Percentiles rank a stretch among this genome's conserved stretches.
Conservation (phyloP, 805 yeast genomes). For the Spathaspora girioi region DNA sequence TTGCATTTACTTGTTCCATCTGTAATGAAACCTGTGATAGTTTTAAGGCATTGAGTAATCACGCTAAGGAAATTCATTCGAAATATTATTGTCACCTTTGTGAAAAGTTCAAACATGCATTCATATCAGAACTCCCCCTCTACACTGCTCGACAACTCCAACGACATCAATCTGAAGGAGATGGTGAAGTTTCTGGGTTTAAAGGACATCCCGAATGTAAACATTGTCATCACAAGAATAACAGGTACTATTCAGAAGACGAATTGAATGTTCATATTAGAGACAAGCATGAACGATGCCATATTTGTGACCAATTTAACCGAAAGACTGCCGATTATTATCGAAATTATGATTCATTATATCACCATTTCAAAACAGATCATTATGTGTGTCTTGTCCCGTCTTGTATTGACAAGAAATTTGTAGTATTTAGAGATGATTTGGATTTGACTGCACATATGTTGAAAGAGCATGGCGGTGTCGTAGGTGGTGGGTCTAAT, state of each 20-base stretch:
- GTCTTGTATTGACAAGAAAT: conserved; percentile 79
- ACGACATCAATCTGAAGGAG: conserved; percentile 68
- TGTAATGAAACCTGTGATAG: conserved; percentile 40
- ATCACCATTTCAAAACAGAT: conserved; percentile 64
- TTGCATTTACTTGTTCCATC: conserved; percentile 56
- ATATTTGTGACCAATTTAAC: conserved; percentile 72
- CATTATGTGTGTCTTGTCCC: conserved; percentile 80
- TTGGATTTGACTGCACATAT: conserved; percentile 85
- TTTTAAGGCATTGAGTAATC: conserved; percentile 61
- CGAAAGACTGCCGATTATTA: conserved; percentile 65
- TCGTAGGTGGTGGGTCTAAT: conserved; percentile 41
- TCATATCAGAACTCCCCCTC: conserved; percentile 64
- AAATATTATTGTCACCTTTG: conserved; percentile 73
- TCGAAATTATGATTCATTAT: conserved; percentile 69
- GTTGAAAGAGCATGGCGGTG: conserved; percentile 71
- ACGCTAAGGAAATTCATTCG: conserved; percentile 61
- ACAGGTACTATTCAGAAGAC: conserved; percentile 80
- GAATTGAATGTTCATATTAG: conserved; percentile 81
- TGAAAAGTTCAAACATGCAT: conserved; percentile 69
- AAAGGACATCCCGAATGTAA: conserved; percentile 86
- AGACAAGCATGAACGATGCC: conserved; percentile 83
- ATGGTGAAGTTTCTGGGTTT: conserved; percentile 78
- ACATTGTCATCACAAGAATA: conserved; percentile 58
- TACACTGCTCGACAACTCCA: conserved; percentile 61
- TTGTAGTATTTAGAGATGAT: conserved; percentile 87